Evolutionary conservation across 83 land plant species (phyloP), one percentile per base, ranked within the genome.

Genomic region (Picea engelmannii): DNA sequence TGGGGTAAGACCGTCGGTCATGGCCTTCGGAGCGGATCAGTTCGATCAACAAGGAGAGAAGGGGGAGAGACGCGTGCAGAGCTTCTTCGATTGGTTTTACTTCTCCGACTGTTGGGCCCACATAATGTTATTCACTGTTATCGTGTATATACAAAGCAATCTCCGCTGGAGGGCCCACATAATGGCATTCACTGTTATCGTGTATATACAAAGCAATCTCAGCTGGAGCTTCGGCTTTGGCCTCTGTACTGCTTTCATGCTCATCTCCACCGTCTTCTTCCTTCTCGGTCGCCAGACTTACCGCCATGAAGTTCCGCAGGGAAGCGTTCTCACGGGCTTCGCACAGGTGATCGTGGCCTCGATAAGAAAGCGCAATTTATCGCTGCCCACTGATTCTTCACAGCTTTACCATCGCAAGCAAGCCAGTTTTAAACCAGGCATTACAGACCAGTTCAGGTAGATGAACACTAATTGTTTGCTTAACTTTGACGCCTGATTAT

Each of bases 221-320:
- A 92, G 94, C 25, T 94, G 94, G 96, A 91, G 87, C 0, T 83
- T 82, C 84, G 96, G 96, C 38, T 90, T 94, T 12, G 94, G 94
- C 25, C 81, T 94, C 42, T 92, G 92, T 2, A 80, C 94, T 66
- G 27, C 81, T 0, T 79, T 84, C 6, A 94, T 94, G 94, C 69
- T 83, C 35, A 55, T 94, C 0, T 91, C 96, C 16, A 79, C 92
- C 0, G 38, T 90, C 31, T 44, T 83, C 10, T 94, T 94, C 79
- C n/a, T 87, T 2, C 0, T 82, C 12, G 96, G 96, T 47, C 82
- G 84, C 49, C 86, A 83, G 8, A 68, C 88, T 23, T 94, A 94
- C 84, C 8, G 86, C 78, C 59, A 85, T n/a, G n/a, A 82, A 76
- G 76, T 68, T 35, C 94, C 96, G 10, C 69, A 69, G 17, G 94